phyloP scores from a whole-genome alignment of 2,329 filamentous ascomycete genomes.

The Ophiostoma sp. region DNA sequence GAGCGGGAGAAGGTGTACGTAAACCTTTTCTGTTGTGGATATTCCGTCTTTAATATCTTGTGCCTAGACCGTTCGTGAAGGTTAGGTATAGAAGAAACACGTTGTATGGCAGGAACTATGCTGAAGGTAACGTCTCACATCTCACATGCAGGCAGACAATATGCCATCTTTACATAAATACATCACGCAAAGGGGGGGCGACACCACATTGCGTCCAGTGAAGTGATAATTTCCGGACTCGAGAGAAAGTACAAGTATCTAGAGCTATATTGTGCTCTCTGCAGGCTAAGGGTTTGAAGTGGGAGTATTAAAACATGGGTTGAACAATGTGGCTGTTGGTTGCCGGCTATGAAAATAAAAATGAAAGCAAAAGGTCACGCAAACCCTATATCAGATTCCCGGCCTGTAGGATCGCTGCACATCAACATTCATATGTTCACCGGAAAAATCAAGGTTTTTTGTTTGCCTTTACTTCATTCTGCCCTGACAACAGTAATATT shows the following conservation, averaged over 20 bases:
- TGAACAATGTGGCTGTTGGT: background rate
- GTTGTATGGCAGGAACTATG: background rate
- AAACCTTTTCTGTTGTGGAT: background rate
- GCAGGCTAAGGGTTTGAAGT: background rate
- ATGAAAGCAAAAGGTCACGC: background rate
- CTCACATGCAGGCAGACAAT: background rate
- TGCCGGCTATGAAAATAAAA: background rate
- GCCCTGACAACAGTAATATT: background rate
- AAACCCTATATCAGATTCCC: background rate
- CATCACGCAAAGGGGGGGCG: background rate
- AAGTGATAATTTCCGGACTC: too few relatives aligned
- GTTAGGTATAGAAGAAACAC: background rate
- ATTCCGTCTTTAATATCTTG: background rate
- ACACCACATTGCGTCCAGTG: background rate
- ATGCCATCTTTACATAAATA: background rate
- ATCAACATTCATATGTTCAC: background rate
- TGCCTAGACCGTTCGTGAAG: background rate
- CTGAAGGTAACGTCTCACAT: background rate
- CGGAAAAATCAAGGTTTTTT: background rate
- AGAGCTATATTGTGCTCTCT: background rate
- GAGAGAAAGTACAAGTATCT: background rate
- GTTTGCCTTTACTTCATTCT: background rate
- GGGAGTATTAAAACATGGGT: background rate
- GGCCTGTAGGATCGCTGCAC: background rate
- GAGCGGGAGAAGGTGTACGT: constrained; percentile 8